Conservation (phyloP, 2,329 filamentous ascomycete genomes). For the Hypocreales sp. region DNA sequence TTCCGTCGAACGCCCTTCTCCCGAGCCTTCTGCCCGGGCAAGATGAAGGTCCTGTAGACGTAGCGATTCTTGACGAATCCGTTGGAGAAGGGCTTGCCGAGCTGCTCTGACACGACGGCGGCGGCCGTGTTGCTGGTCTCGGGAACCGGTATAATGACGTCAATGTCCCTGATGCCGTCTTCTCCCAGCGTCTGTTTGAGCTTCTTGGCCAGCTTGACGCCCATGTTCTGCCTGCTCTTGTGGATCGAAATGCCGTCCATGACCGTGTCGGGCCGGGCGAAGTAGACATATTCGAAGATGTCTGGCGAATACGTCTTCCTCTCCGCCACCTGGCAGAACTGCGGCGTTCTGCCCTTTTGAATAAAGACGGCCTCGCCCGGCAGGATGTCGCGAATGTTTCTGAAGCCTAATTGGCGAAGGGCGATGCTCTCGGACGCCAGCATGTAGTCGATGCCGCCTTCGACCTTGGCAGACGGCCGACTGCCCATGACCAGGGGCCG, state of each 20-base stretch:
- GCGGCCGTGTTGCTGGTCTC: conserved; percentile 69
- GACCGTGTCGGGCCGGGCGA: conserved; percentile 64
- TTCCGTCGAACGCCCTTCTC: conserved; percentile 83
- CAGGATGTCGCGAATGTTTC: conserved; percentile 58
- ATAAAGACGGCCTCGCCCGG: conserved; percentile 81
- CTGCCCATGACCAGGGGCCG: conserved; percentile 69
- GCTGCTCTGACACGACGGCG: conserved; percentile 54
- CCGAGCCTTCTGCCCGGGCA: conserved; percentile 57
- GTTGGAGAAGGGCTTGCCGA: conserved; percentile 64
- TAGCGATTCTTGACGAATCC: conserved; percentile 86
- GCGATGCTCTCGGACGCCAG: conserved; percentile 83
- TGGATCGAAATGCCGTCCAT: conserved; percentile 86
- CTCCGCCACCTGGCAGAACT: conserved; percentile 60
- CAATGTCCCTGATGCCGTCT: conserved; percentile 59
- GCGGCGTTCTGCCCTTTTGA: conserved; percentile 57
- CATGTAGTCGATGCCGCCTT: conserved; percentile 66
- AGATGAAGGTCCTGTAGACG: conserved; percentile 73
- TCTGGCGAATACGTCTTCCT: conserved; percentile 63
- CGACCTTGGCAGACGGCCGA: conserved; percentile 46
- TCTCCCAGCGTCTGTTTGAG: conserved; percentile 53
- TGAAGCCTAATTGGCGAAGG: conserved; percentile 66
- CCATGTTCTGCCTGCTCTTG: conserved; percentile 75
- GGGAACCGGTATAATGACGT: conserved; percentile 65
- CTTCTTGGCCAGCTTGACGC: conserved; percentile 60
- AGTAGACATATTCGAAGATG: conserved; percentile 72